Evolutionary conservation across 495 filamentous ascomycete species (phyloP), one percentile per base, ranked within the genome.

Genomic region (Tuber umbilicatum): DNA sequence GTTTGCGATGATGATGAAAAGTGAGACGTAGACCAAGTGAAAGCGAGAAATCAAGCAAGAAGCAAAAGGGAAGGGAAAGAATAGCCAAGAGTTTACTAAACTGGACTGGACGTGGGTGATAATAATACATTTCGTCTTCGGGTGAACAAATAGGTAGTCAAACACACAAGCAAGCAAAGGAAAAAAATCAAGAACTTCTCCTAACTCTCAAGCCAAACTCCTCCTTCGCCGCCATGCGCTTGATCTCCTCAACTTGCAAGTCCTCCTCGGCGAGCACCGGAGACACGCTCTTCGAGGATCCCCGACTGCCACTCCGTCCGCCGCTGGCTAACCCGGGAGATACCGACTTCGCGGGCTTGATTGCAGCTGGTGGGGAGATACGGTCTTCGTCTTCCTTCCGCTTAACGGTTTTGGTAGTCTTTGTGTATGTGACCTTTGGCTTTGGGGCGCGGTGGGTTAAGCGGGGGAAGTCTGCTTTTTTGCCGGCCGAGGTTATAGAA

Each of bases 301-400:
- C 76, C 27, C 68, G 35, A 19, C 42, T 47, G 0, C 73, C 73
- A 27, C 73, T 35, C 19, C 23, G 38, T n/a, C 69, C 74, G 16
- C 55, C 27, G 16, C 55, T 78, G 43, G 77, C 70, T 2, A 42
- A 69, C 14, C 70, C 77, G 43, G 78, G 76, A 17, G 77, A 80
- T 68, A 75, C 69, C 21, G 78, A 75, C 45, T 81, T 80, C 23
- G 35, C 70, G 27, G 43, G 45, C n/a, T 73, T 73, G 16, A 74
- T 72, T 14, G 64, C 17, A 14, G 41, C 31, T 9, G 68, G 70
- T 31, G 70, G 75, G n/a, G 74, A 73, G 64, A 27, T 75, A 37
- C 81, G 73, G 16, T 81, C 80, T 16, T 81, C 80, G 10, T 79
- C 77, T 23, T 79, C 80, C 68, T 81, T 81, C 42, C 79, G 60